Conservation (phyloP, 1,284 basidiomycete species). For the Fomitopsis palustris region DNA sequence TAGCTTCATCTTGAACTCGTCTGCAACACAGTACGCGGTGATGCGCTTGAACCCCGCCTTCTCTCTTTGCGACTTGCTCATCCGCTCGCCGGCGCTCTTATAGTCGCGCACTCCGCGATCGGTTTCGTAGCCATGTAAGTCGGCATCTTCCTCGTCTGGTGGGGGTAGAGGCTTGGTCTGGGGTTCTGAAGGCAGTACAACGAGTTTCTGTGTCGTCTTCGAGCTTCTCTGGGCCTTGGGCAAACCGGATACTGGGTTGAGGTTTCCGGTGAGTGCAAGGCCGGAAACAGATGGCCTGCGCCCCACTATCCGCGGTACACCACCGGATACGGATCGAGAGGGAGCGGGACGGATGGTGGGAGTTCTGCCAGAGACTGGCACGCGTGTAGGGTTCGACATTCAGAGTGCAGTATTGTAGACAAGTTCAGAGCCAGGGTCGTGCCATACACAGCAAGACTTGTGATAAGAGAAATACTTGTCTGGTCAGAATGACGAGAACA, state of each 20-base stretch:
- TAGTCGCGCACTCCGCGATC: conserved; percentile 64
- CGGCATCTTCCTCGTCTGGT: conserved; percentile 49
- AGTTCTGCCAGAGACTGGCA: background rate
- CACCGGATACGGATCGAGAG: conserved; percentile 13
- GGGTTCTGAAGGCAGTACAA: conserved; percentile 86
- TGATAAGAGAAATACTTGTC: too few relatives aligned
- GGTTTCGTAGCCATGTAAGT: conserved; percentile 60
- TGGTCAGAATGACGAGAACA: background rate
- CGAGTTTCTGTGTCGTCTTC: conserved; percentile 91
- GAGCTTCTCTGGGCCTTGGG: conserved; percentile 68
- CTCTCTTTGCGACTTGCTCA: conserved; percentile 75
- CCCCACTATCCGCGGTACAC: conserved; percentile 11
- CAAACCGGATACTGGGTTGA: conserved; percentile 24
- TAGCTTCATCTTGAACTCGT: conserved; percentile 78
- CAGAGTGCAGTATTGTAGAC: background rate
- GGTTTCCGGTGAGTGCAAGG: conserved; percentile 17
- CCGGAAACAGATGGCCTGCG: conserved; percentile 27
- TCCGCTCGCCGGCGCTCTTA: conserved; percentile 79
- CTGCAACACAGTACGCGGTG: conserved; percentile 86
- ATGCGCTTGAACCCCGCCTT: conserved; percentile 74
- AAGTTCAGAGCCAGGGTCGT: too few relatives aligned
- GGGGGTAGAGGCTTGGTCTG: conserved; percentile 78
- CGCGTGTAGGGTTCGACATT: background rate
- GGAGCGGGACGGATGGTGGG: conserved; percentile 18
- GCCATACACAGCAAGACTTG: too few relatives aligned